phyloP scores from a whole-genome alignment of 257 asterid genomes.

The Anisodus tanguticus region DNA sequence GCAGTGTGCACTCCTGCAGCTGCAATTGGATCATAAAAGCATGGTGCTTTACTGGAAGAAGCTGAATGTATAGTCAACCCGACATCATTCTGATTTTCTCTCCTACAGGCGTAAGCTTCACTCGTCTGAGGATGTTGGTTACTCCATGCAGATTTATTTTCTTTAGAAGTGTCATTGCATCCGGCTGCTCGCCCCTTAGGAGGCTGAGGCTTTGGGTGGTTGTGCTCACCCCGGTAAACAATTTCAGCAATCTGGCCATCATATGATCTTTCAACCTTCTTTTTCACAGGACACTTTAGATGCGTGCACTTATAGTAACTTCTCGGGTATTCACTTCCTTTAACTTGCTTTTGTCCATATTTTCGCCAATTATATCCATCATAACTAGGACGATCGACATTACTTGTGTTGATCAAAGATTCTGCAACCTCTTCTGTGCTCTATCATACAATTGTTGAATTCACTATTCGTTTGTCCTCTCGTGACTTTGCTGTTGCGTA shows the following conservation, averaged over 20 bases:
- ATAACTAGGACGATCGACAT: constrained; percentile 51
- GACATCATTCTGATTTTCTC: constrained; percentile 35
- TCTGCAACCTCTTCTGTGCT: constrained; percentile 46
- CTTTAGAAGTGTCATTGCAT: constrained; percentile 35
- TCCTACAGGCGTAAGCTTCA: constrained; percentile 34
- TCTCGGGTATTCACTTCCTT: constrained; percentile 82
- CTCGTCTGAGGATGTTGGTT: constrained; percentile 35
- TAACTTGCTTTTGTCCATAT: constrained; percentile 91
- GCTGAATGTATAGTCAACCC: constrained; percentile 43
- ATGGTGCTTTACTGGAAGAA: constrained; percentile 34
- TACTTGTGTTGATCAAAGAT: constrained; percentile 34
- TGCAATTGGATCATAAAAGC: constrained; percentile 36
- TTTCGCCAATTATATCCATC: constrained; percentile 92
- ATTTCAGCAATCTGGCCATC: constrained; percentile 74
- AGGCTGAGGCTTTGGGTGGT: constrained; percentile 63
- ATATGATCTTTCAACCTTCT: constrained; percentile 63
- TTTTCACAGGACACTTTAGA: constrained; percentile 79
- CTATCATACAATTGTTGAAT: constrained; percentile 33
- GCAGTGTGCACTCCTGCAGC: constrained; percentile 40
- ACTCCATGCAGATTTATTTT: constrained; percentile 29
- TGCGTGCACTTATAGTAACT: constrained; percentile 88
- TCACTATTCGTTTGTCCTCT: constrained; percentile 25
- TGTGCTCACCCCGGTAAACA: constrained; percentile 81
- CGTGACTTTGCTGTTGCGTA: constrained; percentile 11
- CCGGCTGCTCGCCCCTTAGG: constrained; percentile 35